A percentile compares a stretch with the other conserved stretches of the same genome.
These are phyloP conservation scores for Fusarium setosum DNA, from an alignment of 2,329 filamentous ascomycete genomes.

Conservation along the genomic window DNA sequence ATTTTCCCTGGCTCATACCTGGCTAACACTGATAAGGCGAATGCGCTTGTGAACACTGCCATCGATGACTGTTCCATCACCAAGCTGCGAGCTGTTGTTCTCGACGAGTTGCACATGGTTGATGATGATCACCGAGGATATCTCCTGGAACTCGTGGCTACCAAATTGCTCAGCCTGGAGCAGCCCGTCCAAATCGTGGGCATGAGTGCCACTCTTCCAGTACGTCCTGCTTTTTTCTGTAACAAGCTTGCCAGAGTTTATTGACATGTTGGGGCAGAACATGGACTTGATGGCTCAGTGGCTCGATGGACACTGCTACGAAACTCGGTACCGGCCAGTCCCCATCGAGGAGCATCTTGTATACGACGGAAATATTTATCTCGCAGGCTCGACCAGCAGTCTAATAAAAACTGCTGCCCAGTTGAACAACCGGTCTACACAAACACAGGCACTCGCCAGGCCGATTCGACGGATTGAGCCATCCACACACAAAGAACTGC, in stretches of 20 bases:
- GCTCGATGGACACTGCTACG: slow-evolving; percentile 78
- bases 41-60: slow-evolving; percentile 77
- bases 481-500: slow-evolving; percentile 71
- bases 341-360: slow-evolving; percentile 81
- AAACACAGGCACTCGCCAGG: slow-evolving; percentile 50
- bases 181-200: slow-evolving; percentile 77
- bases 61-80: slow-evolving; percentile 76
- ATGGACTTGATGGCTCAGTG: slow-evolving; percentile 75
- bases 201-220: slow-evolving; percentile 83
- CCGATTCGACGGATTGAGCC: slow-evolving; percentile 61
- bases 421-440: slow-evolving; percentile 50
- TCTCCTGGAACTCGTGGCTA: slow-evolving; percentile 78
- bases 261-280: slow-evolving; percentile 61
- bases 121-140: slow-evolving; percentile 82
- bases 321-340: slow-evolving; percentile 79
- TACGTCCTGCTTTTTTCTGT: slow-evolving; percentile 51
- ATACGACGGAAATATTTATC: slow-evolving; percentile 75
- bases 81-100: slow-evolving; percentile 74
- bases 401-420: slow-evolving; percentile 69
- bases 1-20: not conserved
- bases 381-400: slow-evolving; percentile 64
- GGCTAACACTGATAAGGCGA: slow-evolving; percentile 64
- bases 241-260: not conserved
- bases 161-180: slow-evolving; percentile 76
- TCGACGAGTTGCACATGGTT: slow-evolving; percentile 87